Conservation (phyloP, 306 rosid genomes). For the Astragalus membranaceus region DNA sequence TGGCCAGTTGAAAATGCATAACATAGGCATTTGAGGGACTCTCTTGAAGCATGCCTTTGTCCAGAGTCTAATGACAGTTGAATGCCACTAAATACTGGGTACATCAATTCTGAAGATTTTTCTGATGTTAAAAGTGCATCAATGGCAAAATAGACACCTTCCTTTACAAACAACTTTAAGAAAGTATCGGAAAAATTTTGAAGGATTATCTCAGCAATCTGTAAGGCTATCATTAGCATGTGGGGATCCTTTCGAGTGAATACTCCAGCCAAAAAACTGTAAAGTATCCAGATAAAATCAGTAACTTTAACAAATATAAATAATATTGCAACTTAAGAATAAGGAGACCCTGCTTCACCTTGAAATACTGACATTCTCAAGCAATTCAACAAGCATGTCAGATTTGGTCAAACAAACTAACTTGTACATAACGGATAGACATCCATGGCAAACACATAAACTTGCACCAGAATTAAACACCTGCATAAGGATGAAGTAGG, state of each 20-base stretch:
- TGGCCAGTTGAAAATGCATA: constrained; percentile 59
- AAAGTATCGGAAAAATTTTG: constrained; percentile 62
- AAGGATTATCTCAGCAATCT: constrained; percentile 72
- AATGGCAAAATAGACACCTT: constrained; percentile 88
- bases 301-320: constrained; percentile 24
- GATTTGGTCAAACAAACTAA: constrained; percentile 62
- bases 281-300: constrained; percentile 24
- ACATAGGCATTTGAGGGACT: constrained; percentile 66
- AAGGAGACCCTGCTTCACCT: constrained; percentile 51
- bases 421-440: constrained; percentile 77
- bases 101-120: constrained; percentile 48
- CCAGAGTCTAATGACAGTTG: constrained; percentile 42
- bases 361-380: constrained; percentile 65
- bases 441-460: constrained; percentile 73
- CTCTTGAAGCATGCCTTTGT: constrained; percentile 55
- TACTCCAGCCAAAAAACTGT: constrained; percentile 90
- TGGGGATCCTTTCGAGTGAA: constrained; percentile 92
- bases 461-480: constrained; percentile 94
- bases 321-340: constrained; percentile 9
- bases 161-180: constrained; percentile 73
- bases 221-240: constrained; percentile 69
- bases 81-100: constrained; percentile 48
- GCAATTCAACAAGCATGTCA: constrained; percentile 68
- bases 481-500: constrained; percentile 34
- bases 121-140: constrained; percentile 67